phyloP scores from a whole-genome alignment of 192 early-diverging fungal species.

The Podila verticillata region DNA sequence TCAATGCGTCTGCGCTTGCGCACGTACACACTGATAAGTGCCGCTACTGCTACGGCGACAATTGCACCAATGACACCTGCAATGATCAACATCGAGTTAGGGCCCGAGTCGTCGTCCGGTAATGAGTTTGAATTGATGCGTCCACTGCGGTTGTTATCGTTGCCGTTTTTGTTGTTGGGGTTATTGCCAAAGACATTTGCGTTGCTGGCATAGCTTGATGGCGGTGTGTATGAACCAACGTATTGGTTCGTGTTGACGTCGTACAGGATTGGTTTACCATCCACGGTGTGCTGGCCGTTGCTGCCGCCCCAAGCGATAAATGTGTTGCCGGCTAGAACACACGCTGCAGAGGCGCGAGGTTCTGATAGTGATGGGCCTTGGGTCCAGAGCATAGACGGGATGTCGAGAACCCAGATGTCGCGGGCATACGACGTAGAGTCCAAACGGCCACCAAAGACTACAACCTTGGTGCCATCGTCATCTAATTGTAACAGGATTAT shows the following conservation, averaged over 20 bases:
- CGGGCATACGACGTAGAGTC: conserved; percentile 2
- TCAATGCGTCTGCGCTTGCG: too few species aligned
- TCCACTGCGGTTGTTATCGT: not conserved
- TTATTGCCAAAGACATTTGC: not conserved
- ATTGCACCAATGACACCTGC: too few species aligned
- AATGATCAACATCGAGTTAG: too few species aligned
- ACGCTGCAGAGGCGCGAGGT: conserved; percentile 2
- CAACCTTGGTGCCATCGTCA: conserved; percentile 16
- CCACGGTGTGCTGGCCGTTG: conserved; percentile 9
- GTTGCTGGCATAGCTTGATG: not conserved
- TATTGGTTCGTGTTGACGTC: conserved; percentile 8
- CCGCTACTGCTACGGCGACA: too few species aligned
- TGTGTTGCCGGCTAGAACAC: conserved; percentile 3
- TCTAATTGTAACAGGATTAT: not conserved
- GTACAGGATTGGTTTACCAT: not conserved
- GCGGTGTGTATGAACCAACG: conserved; percentile 4
- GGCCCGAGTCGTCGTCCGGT: too few species aligned
- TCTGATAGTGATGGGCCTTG: conserved; percentile 4
- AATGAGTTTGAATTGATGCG: too few species aligned
- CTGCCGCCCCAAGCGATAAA: conserved; percentile 14
- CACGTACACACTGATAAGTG: too few species aligned
- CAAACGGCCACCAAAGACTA: conserved; percentile 11
- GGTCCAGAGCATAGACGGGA: conserved; percentile 1
- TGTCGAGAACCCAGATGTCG: conserved; percentile 11
- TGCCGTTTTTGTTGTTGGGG: not conserved